Evolutionary conservation across 164 flowering plant species (phyloP).

Genomic region (Macadamia integrifolia): DNA sequence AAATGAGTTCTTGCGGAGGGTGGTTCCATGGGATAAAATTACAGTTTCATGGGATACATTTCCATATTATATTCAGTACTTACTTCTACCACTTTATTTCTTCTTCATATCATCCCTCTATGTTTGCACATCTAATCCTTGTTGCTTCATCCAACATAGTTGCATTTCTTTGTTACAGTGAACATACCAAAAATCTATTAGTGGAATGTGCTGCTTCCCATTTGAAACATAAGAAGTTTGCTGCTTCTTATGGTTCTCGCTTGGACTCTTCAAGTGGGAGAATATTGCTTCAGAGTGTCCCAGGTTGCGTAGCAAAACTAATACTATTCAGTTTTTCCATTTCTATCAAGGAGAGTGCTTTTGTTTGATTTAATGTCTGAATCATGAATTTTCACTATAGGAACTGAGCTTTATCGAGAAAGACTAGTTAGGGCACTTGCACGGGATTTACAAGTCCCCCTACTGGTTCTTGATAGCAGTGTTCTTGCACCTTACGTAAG

Average conservation of each 20-base stretch:
- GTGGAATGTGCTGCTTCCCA: slow-evolving; percentile 90
- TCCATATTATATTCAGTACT: slow-evolving; percentile 83
- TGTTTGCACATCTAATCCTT: not conserved
- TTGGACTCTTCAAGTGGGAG: slow-evolving; percentile 89
- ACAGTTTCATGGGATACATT: slow-evolving; percentile 89
- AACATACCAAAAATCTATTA: slow-evolving; percentile 63
- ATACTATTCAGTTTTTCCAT: not conserved
- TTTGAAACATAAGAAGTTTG: slow-evolving; percentile 54
- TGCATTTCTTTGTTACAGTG: slow-evolving; percentile 38
- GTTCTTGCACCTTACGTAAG: slow-evolving; percentile 92
- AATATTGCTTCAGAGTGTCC: slow-evolving; percentile 85
- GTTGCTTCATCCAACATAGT: not conserved
- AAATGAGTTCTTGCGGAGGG: slow-evolving; percentile 69
- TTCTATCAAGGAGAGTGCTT: not conserved
- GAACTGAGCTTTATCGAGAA: slow-evolving; percentile 93
- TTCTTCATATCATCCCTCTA: not conserved
- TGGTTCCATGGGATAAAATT: slow-evolving; percentile 93
- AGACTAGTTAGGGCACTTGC: slow-evolving; percentile 93
- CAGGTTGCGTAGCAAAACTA: slow-evolving; percentile 41
- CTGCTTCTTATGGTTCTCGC: slow-evolving; percentile 64
- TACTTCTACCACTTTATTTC: slow-evolving; percentile 7
- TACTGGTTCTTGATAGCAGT: slow-evolving; percentile 87
- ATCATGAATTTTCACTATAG: slow-evolving; percentile 27
- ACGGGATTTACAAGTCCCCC: slow-evolving; percentile 70
- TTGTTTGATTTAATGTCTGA: slow-evolving; percentile 5